Base-by-base conservation (phyloP, 75 land plant species). In the Selaginella tamariscina region DNA sequence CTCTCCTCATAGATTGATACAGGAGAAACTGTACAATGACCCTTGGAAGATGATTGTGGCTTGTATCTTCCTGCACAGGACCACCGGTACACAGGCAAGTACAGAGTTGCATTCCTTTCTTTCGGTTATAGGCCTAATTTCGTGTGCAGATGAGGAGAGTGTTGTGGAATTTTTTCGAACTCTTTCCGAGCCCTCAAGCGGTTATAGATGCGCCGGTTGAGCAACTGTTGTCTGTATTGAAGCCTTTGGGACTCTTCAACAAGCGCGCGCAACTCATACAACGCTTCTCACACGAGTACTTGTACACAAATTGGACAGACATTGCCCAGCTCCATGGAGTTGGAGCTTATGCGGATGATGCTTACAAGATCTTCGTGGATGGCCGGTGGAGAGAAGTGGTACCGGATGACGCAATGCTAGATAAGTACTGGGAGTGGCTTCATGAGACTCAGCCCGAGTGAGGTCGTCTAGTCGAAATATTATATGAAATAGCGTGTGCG, bases 321-420 rank as follows among this genome's bases (percentile, higher is more conserved):
- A 93, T 92, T 2, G 72, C 87, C 24, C 78, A 92, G 32, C 70
- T 92, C 54, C 85, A 82, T 73, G 89, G 89, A 33, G 72, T 92
- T 74, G 97, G 94, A 79, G 88, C 92, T 74, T 91, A 91, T 73
- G 93, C 87, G 15, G 80, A 83, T 32, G 97, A 91, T 88, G 93
- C 97, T 24, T 86, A 91, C 81, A 86, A 88, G 27, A 88, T 88
- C 24, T 91, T 91, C 72, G 88, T 91, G 73, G 76, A 82, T 13
- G 97, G 97, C 1, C 57, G 76, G 65, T 82, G 88, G 88, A 69
- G 65, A 56, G 75, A 67, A 0, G 85, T 91, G 5, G 31, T 20
- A 27, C 93, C 97, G 0, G 64, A 69, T 33, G 97, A 91, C 76
- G 83, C 79, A 54, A 83, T 78, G 76, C 77, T 91, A 29, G 62